Evolutionary conservation across 2,329 filamentous ascomycete species (phyloP).

Genomic region (Claviceps arundinis): DNA sequence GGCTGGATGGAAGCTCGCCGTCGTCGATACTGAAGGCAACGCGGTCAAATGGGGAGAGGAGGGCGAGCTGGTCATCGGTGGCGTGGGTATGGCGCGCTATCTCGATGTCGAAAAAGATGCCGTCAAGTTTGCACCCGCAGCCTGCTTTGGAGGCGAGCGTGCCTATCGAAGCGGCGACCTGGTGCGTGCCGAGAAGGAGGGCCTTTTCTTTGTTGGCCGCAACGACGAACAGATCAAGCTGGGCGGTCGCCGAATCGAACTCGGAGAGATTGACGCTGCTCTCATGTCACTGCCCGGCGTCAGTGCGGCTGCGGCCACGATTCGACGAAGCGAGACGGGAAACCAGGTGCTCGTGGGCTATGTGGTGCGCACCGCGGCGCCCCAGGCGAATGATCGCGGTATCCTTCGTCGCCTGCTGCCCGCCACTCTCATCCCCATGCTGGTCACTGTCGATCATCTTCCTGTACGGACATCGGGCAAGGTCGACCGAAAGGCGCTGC

Average conservation of each 20-base stretch:
- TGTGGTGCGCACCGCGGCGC: constrained; percentile 5
- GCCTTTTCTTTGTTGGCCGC: constrained; percentile 13
- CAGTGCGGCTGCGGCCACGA: constrained; percentile 8
- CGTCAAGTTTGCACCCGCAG: constrained; percentile 10
- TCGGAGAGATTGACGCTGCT: constrained; percentile 15
- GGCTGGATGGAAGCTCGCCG: constrained; percentile 12
- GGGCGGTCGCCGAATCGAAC: constrained; percentile 15
- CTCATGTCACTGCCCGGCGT: constrained; percentile 11
- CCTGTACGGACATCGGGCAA: constrained; percentile 12
- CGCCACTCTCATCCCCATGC: constrained; percentile 10
- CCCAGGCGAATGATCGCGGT: not conserved
- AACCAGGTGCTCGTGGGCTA: constrained; percentile 12
- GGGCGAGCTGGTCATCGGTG: constrained; percentile 13
- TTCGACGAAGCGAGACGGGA: constrained; percentile 10
- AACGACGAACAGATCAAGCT: constrained; percentile 18
- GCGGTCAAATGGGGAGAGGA: constrained; percentile 22
- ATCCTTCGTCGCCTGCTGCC: constrained; percentile 7
- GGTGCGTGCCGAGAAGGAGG: constrained; percentile 11
- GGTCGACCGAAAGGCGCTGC: constrained; percentile 11
- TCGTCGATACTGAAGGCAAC: constrained; percentile 26
- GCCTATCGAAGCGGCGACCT: constrained; percentile 15
- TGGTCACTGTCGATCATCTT: constrained; percentile 9
- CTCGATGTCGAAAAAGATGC: constrained; percentile 10
- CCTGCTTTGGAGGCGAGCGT: constrained; percentile 10
- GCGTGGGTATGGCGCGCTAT: constrained; percentile 12